Evolutionary conservation across 176 grass and related monocot genomes (phyloP).

Genomic region (Oryza officinalis): DNA sequence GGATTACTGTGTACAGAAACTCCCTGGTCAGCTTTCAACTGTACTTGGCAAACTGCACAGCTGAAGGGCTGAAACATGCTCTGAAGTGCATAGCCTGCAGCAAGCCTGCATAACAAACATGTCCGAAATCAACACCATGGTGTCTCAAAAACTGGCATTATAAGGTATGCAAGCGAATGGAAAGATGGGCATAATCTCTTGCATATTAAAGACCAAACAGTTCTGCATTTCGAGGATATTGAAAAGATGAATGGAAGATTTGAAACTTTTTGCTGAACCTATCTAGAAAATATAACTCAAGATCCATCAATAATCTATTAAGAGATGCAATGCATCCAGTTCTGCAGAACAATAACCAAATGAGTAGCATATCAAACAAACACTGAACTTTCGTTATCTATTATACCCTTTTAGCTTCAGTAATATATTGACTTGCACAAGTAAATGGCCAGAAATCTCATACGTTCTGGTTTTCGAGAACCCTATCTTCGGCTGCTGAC

Average conservation of each 20-base stretch:
- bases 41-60: constrained; percentile 78
- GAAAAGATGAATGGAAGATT: not conserved
- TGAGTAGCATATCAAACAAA: not conserved
- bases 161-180: not conserved
- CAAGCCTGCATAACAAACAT: constrained; percentile 55
- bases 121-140: not conserved
- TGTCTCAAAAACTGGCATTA: not conserved
- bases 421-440: not conserved
- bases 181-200: not conserved
- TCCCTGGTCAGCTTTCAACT: constrained; percentile 61
- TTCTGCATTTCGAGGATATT: not conserved
- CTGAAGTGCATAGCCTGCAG: constrained; percentile 64
- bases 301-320: not conserved
- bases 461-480: not conserved
- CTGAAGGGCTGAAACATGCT: constrained; percentile 75
- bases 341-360: not conserved
- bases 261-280: constrained; percentile 14
- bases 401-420: not conserved
- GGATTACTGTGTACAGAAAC: constrained; percentile 74
- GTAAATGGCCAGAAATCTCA: not conserved
- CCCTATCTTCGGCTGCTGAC: not conserved
- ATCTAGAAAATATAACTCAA: not conserved
- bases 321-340: not conserved
- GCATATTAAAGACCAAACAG: not conserved
- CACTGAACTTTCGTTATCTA: not conserved